Evolutionary conservation across 768 basidiomycete species (phyloP), one percentile per base, ranked within the genome.

Genomic region (Pleurotus djamor): DNA sequence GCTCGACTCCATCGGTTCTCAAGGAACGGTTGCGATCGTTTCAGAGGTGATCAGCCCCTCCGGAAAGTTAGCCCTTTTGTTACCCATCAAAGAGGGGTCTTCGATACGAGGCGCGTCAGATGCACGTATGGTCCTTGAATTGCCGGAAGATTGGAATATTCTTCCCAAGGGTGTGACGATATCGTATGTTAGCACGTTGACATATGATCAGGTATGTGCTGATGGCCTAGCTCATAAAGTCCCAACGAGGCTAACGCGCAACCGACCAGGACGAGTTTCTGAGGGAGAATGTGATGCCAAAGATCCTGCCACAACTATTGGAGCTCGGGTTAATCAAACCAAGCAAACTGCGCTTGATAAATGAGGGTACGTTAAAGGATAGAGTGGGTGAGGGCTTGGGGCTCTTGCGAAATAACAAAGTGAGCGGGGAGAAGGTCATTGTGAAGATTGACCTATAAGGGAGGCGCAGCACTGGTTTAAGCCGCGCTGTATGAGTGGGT

Each of bases 81-180:
- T 81, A 49, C 82, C 83, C 1, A 66, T 83, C 48, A 85, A 84
- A 64, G 69, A 75, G 59, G 77, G 79, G 9, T 66, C 65, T n/a
- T 67, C 71, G 0, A 66, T 81, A 12, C 74, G 70, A 4, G 71
- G 67, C n/a, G 64, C 62, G 3, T 56, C 61, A 4, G 68, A 66
- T 9, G 65, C 69, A 34, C 59, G 75, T 1, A 67, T 80, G 66
- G 66, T 64, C 51, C 60, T 67, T 59, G 75, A 74, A 36, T 34
- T 78, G 4, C 73, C 75, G 3, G 60, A 70, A 17, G 69, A 74
- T 16, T 67, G 67, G 59, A 74, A 72, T 57, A 75, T 76, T 6
- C 77, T 83, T 60, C 65, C 71, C 6, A 61, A 73, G 45, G 70
- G 66, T 21, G 72, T 74, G 0, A 70, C 74, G 59, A 32, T 80